A percentile compares a stretch with the other conserved stretches of the same genome.
Evolutionary conservation across 106 monocot genomes (phyloP).

Genomic region (Gastrodia elata): DNA sequence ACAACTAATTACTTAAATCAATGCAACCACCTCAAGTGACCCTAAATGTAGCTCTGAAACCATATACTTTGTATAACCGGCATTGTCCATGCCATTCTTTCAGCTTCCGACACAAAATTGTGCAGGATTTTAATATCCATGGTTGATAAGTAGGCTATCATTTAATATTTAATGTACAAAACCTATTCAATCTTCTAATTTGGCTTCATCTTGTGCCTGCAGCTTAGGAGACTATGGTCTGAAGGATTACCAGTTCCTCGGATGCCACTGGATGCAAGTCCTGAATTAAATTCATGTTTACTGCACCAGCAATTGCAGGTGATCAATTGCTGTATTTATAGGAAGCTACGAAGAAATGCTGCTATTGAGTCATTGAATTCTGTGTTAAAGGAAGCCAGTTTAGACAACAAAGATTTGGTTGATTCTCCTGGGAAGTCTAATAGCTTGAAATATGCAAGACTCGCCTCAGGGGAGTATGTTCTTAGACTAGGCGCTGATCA

Average conservation of each 20-base stretch:
- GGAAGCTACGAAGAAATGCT: slow-evolving; percentile 37
- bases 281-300: slow-evolving; percentile 73
- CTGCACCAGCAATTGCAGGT: slow-evolving; percentile 82
- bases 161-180: neutral
- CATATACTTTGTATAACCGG: neutral
- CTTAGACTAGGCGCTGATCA: slow-evolving; percentile 73
- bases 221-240: slow-evolving; percentile 77
- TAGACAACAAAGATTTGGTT: slow-evolving; percentile 9
- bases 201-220: slow-evolving; percentile 17
- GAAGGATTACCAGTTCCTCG: slow-evolving; percentile 65
- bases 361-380: slow-evolving; percentile 51
- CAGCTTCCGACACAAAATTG: neutral
- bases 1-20: too few relatives aligned
- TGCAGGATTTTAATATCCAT: neutral
- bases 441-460: slow-evolving; percentile 42
- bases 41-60: neutral
- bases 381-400: slow-evolving; percentile 19
- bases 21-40: too few relatives aligned
- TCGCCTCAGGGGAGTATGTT: slow-evolving; percentile 43
- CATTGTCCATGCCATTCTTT: neutral
- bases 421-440: slow-evolving; percentile 7
- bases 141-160: neutral
- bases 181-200: neutral
- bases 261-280: slow-evolving; percentile 67
- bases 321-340: slow-evolving; percentile 85